These are phyloP conservation scores for Penicillium sp. DNA, from an alignment of 2,329 filamentous ascomycete species.

Conservation along the genomic window DNA sequence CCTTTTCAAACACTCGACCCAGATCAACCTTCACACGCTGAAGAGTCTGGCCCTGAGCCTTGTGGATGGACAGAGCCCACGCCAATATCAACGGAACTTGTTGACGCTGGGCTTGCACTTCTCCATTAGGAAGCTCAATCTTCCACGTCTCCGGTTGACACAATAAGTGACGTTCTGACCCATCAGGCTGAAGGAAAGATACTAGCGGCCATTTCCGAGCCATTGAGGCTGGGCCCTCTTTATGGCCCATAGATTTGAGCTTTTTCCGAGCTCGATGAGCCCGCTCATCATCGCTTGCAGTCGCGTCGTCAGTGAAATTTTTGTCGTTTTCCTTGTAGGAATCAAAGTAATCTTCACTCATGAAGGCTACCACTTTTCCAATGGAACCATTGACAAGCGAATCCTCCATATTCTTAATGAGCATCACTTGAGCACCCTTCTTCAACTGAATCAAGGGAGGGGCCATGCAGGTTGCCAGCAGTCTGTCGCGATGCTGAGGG, in stretches of 20 bases:
- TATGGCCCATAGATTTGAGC: slow-evolving; percentile 53
- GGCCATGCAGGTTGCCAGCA: slow-evolving; percentile 90
- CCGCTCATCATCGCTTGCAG: slow-evolving; percentile 45
- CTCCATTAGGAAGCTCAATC: slow-evolving; percentile 91
- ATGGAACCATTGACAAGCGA: slow-evolving; percentile 90
- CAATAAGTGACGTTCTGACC: slow-evolving; percentile 70
- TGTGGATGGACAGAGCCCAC: slow-evolving; percentile 97
- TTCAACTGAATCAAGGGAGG: slow-evolving; percentile 78
- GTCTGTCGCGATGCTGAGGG: slow-evolving; percentile 65
- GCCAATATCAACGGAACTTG: slow-evolving; percentile 88
- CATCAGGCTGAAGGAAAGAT: slow-evolving; percentile 76
- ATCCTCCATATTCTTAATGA: slow-evolving; percentile 99
- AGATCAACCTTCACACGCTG: slow-evolving; percentile 94
- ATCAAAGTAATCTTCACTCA: slow-evolving; percentile 64
- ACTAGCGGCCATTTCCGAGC: slow-evolving; percentile 74
- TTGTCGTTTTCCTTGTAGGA: slow-evolving; percentile 59
- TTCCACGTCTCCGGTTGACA: slow-evolving; percentile 92
- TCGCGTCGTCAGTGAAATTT: slow-evolving; percentile 51
- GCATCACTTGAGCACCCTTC: slow-evolving; percentile 93
- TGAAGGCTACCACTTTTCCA: slow-evolving; percentile 79
- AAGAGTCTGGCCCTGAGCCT: slow-evolving; percentile 92
- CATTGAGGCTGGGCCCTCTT: slow-evolving; percentile 48
- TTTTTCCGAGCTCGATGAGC: slow-evolving; percentile 53
- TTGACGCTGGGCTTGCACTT: slow-evolving; percentile 81
- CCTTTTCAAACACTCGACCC: slow-evolving; percentile 90